Evolutionary conservation across 495 filamentous ascomycete species (phyloP).

Genomic region (Wilcoxina mikolae): DNA sequence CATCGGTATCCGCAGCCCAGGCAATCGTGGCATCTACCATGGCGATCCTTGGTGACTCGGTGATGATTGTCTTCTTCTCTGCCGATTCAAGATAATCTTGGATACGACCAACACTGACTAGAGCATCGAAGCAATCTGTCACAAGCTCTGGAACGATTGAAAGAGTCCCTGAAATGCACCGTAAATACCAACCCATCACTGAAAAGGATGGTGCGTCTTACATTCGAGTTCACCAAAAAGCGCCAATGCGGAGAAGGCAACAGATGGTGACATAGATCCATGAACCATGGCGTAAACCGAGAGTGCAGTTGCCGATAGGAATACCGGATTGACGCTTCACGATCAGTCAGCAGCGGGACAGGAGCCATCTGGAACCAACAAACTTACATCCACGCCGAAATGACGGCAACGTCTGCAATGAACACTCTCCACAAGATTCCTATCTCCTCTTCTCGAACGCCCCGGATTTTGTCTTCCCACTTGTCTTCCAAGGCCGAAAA

Average conservation of each 20-base stretch:
- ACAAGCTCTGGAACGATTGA: conserved; percentile 59
- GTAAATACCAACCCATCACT: too few species aligned
- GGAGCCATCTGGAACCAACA: too few species aligned
- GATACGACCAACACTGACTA: conserved; percentile 59
- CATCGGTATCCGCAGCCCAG: conserved; percentile 50
- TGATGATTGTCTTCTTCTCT: conserved; percentile 47
- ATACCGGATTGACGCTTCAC: conserved; percentile 40
- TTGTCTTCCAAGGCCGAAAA: conserved; percentile 68
- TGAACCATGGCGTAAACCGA: conserved; percentile 50
- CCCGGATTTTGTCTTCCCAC: conserved; percentile 63
- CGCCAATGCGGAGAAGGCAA: conserved; percentile 67
- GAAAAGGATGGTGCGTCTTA: too few species aligned
- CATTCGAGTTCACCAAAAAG: conserved; percentile 60
- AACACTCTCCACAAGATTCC: conserved; percentile 50
- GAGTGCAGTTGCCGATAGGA: conserved; percentile 57
- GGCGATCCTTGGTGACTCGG: conserved; percentile 42
- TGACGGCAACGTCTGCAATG: conserved; percentile 36
- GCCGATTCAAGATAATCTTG: conserved; percentile 52
- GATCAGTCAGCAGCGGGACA: not conserved
- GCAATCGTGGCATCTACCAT: conserved; percentile 58
- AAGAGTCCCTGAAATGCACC: too few species aligned
- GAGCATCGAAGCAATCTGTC: conserved; percentile 53
- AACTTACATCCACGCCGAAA: conserved; percentile 4
- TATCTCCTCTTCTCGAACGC: conserved; percentile 52
- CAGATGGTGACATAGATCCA: conserved; percentile 50